Evolutionary conservation across 768 basidiomycete species (phyloP), one percentile per base, ranked within the genome.

Genomic region (Megacollybia marginata): DNA sequence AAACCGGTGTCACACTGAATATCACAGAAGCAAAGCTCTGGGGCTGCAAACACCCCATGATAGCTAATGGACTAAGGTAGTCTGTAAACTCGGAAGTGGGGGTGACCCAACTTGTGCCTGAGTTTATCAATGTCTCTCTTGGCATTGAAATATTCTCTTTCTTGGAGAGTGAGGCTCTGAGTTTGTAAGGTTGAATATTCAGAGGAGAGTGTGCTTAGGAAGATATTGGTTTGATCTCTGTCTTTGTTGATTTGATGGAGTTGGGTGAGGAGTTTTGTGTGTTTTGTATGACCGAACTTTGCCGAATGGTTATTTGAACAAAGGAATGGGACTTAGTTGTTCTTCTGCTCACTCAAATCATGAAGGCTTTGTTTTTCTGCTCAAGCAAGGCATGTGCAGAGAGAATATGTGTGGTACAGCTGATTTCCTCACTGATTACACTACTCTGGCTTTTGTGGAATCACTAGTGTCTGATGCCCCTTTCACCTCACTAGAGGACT

Each of bases 391-490:
- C 81, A 61, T 92, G 88, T 6, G 88, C 88, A 9, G 89, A 88
- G 2, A 92, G 70, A 40, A 92, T 88, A 61, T 92, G 88, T 9
- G 90, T 88, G 10, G 90, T 92, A 56, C n/a, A n/a, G n/a, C n/a
- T n/a, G n/a, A n/a, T n/a, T n/a, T n/a, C n/a, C n/a, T n/a, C n/a
- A n/a, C n/a, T n/a, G n/a, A n/a, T n/a, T n/a, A n/a, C n/a, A n/a
- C n/a, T n/a, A n/a, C n/a, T n/a, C n/a, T n/a, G n/a, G n/a, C n/a
- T n/a, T n/a, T n/a, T n/a, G n/a, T n/a, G n/a, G n/a, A n/a, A n/a
- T n/a, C n/a, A n/a, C n/a, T n/a, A n/a, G n/a, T n/a, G n/a, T n/a
- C n/a, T n/a, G n/a, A n/a, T n/a, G n/a, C n/a, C n/a, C n/a, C n/a
- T n/a, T n/a, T n/a, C n/a, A n/a, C n/a, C n/a, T n/a, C n/a, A n/a